Base-by-base conservation (phyloP, 2,329 filamentous ascomycete species). In the Neofusicoccum cordaticola region DNA sequence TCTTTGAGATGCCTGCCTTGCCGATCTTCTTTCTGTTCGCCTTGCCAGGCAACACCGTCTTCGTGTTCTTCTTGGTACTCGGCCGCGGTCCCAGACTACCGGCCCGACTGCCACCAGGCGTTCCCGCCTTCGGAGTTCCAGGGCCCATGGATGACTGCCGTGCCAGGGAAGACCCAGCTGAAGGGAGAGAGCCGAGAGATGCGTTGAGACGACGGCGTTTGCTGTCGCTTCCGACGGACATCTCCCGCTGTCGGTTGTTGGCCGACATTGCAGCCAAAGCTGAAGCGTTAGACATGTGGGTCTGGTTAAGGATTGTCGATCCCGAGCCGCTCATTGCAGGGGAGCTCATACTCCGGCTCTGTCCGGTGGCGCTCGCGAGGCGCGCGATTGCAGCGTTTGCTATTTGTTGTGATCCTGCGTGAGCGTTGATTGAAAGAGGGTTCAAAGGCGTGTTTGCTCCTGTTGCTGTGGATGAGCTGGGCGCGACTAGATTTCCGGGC, bases 131-230 rank as follows among this genome's bases (percentile, higher is more conserved):
- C 4, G 85, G 85, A 1, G 85, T 87, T n/a, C 85, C 85, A 17
- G 85, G 86, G 0, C 86, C 86, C 12, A 86, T 77, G 0, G 86
- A 88, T 0, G 84, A 84, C 72, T 88, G 86, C 6, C 86, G 83
- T 2, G 69, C 73, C 7, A 88, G 79, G 64, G 79, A 81, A 17
- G 84, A 86, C 2, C 83, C 79, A 12, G 80, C 75, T 2, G 85
- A 64, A 41, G 76, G 86, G 0, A 88, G 78, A 19, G 80, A 81
- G 4, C 83, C 81, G 34, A 88, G 75, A 27, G 80, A 82, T 2
- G 78, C 73, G 66, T 85, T 85, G 4, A 86, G 78, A 19, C 85
- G 84, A 34, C 86, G 84, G 5, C 86, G 84, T 74, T 88, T 88
- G 70, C 76, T 83, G 52, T 86, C 84, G 15, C 76, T 78, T 4